A percentile compares a stretch with the other conserved stretches of the same genome.
These are phyloP conservation scores for Hippophae tibetana DNA, from an alignment of 306 rosid genomes.

Conservation along the genomic window DNA sequence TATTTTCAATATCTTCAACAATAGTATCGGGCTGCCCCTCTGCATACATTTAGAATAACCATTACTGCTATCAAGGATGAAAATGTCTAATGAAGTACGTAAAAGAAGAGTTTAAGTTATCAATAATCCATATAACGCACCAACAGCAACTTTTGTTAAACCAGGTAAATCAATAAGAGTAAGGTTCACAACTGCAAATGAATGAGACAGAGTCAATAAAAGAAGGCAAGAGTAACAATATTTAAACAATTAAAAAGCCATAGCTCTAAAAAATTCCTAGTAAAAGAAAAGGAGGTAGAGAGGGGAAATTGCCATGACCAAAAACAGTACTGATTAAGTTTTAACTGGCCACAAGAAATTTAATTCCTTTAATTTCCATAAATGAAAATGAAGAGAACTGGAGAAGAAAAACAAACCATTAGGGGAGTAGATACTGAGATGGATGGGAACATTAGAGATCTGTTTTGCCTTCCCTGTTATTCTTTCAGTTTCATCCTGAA, in stretches of 20 bases:
- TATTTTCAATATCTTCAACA: conserved; percentile 81
- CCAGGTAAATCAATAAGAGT: conserved; percentile 93
- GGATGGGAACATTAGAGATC: conserved; percentile 91
- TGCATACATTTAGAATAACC: conserved; percentile 18
- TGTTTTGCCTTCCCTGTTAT: conserved; percentile 74
- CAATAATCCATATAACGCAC: conserved; percentile 33
- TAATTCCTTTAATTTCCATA: background rate
- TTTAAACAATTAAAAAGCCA: background rate
- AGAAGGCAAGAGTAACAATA: background rate
- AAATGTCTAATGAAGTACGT: background rate
- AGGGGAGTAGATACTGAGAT: conserved; percentile 95
- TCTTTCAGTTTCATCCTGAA: conserved; percentile 93
- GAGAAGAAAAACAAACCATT: conserved; percentile 43
- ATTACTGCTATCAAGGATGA: conserved; percentile 3
- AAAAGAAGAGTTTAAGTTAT: background rate
- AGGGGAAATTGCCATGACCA: background rate
- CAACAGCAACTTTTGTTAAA: conserved; percentile 91
- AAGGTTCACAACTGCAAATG: conserved; percentile 85
- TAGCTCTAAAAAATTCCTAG: background rate
- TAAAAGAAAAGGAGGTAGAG: background rate
- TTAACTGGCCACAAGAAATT: background rate
- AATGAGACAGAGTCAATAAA: conserved; percentile 11
- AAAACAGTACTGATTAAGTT: background rate
- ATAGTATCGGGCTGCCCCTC: conserved; percentile 95
- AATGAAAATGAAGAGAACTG: background rate